phyloP scores from a whole-genome alignment of 2,329 filamentous ascomycete genomes.

The Aspergillus sp. region DNA sequence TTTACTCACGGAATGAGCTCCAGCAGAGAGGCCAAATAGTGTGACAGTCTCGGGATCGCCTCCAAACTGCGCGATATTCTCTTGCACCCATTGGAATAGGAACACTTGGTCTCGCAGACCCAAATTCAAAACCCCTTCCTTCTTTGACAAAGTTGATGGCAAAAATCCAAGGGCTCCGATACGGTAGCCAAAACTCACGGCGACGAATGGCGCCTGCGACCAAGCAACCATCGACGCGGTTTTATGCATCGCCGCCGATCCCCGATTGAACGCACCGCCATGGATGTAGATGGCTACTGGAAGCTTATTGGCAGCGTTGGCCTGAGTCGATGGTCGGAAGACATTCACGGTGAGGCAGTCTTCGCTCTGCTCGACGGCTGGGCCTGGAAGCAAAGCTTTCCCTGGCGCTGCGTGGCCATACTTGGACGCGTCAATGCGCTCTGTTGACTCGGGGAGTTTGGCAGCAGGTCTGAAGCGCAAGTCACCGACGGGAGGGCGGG shows the following conservation, averaged over 20 bases:
- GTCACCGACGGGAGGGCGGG: slow-evolving; percentile 8
- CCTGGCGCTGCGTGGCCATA: slow-evolving; percentile 19
- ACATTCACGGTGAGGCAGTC: slow-evolving; percentile 46
- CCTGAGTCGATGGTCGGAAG: slow-evolving; percentile 31
- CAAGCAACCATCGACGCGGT: slow-evolving; percentile 63
- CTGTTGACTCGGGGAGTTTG: slow-evolving; percentile 13
- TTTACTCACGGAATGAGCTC: slow-evolving; percentile 19
- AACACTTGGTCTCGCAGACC: slow-evolving; percentile 33
- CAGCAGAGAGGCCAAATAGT: slow-evolving; percentile 12
- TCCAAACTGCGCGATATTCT: slow-evolving; percentile 8
- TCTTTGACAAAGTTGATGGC: neutral
- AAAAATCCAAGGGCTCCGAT: slow-evolving; percentile 62
- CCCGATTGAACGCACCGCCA: slow-evolving; percentile 40
- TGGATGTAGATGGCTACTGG: slow-evolving; percentile 45
- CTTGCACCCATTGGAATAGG: slow-evolving; percentile 27
- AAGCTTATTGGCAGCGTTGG: slow-evolving; percentile 21
- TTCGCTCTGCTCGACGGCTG: slow-evolving; percentile 30
- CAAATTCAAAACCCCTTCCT: slow-evolving; percentile 10
- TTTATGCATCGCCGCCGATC: slow-evolving; percentile 47
- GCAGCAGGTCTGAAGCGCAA: slow-evolving; percentile 27
- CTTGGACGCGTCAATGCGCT: slow-evolving; percentile 2
- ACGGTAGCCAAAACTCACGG: slow-evolving; percentile 48
- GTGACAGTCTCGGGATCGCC: slow-evolving; percentile 10
- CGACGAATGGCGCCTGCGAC: slow-evolving; percentile 45
- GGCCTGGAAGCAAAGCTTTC: slow-evolving; percentile 22